phyloP scores from a whole-genome alignment of 805 yeast species.

The Kazachstania bromeliacearum region DNA sequence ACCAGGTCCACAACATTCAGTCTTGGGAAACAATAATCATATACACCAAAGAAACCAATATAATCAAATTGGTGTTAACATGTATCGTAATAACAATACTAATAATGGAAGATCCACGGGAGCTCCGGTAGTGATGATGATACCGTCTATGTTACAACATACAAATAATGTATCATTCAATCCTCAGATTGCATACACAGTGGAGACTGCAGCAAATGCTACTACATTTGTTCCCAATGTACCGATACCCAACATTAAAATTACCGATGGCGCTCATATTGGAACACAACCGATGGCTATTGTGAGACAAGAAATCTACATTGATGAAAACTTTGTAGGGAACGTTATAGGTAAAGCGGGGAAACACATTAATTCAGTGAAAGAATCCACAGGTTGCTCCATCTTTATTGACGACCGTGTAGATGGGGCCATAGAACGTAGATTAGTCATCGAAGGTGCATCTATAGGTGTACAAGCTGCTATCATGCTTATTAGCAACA shows the following conservation, averaged over 20 bases:
- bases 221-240: slow-evolving; percentile 20
- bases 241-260: slow-evolving; percentile 20
- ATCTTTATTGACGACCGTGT: slow-evolving; percentile 57
- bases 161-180: neutral
- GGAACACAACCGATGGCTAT: slow-evolving; percentile 31
- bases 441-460: slow-evolving; percentile 59
- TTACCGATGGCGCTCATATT: slow-evolving; percentile 14
- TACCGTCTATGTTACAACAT: slow-evolving; percentile 3
- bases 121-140: slow-evolving; percentile 9
- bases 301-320: slow-evolving; percentile 55
- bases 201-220: slow-evolving; percentile 22
- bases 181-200: slow-evolving; percentile 13
- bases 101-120: slow-evolving; percentile 12
- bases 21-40: slow-evolving; percentile 10
- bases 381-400: slow-evolving; percentile 65
- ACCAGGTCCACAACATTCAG: slow-evolving; percentile 25
- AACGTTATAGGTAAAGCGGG: slow-evolving; percentile 84
- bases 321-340: slow-evolving; percentile 73
- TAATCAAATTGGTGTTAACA: neutral
- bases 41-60: slow-evolving; percentile 1
- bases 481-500: slow-evolving; percentile 58
- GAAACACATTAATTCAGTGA: slow-evolving; percentile 65
- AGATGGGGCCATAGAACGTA: slow-evolving; percentile 49
- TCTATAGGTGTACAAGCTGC: slow-evolving; percentile 64
- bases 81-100: slow-evolving; percentile 4